A percentile compares a stretch with the other conserved stretches of the same genome.
Evolutionary conservation across 2,329 filamentous ascomycete genomes (phyloP).

Genomic region (Colletotrichum lindemuthianum): DNA sequence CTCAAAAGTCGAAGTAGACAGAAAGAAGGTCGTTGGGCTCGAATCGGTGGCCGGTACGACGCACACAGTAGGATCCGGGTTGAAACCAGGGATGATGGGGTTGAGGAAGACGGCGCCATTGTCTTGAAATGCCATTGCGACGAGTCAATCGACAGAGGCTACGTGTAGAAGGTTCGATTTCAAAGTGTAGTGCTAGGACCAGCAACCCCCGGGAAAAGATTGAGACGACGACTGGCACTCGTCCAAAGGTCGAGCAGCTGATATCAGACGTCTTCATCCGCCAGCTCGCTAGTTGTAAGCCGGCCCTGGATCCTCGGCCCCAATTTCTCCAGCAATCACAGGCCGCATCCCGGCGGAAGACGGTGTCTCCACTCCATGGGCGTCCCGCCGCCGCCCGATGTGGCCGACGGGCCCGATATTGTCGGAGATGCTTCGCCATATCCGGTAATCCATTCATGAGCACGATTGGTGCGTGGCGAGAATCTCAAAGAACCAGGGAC

Average conservation of each 20-base stretch:
- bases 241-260: not conserved
- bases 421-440: not conserved
- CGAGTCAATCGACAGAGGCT: not conserved
- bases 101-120: slow-evolving; percentile 49
- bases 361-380: slow-evolving; percentile 1
- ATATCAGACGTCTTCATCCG: not conserved
- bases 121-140: not conserved
- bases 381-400: not conserved
- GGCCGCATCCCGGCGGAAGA: not conserved
- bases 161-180: too few relatives aligned
- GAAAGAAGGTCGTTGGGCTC: slow-evolving; percentile 56
- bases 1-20: slow-evolving; percentile 71
- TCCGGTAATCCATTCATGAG: too few relatives aligned
- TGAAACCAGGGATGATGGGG: slow-evolving; percentile 68
- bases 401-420: not conserved
- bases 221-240: not conserved
- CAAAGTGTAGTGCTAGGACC: too few relatives aligned
- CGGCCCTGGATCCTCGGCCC: not conserved
- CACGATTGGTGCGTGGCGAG: too few relatives aligned
- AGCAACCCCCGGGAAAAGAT: too few relatives aligned
- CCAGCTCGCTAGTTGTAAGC: not conserved
- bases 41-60: slow-evolving; percentile 45
- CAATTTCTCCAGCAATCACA: slow-evolving; percentile 36
- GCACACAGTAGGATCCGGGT: slow-evolving; percentile 67
- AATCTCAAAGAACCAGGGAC: too few relatives aligned